Evolutionary conservation across 306 rosid species (phyloP).

Genomic region (Acacia acuminata): DNA sequence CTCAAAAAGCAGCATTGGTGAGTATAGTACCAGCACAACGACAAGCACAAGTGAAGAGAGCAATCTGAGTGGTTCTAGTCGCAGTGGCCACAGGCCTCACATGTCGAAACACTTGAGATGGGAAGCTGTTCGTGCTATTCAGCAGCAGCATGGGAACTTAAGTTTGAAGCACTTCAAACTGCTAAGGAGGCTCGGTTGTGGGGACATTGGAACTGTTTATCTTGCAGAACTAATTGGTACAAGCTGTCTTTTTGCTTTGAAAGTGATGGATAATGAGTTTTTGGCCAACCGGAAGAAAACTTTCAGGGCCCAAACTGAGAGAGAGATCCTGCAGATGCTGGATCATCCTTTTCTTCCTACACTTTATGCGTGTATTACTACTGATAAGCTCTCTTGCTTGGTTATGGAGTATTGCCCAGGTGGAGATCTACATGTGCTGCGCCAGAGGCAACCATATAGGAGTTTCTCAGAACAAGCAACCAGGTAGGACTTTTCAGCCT

Average conservation of each 20-base stretch:
- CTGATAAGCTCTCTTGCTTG: slow-evolving; percentile 87
- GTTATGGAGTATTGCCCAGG: slow-evolving; percentile 96
- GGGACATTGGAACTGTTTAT: slow-evolving; percentile 98
- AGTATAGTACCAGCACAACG: slow-evolving; percentile 86
- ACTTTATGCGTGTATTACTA: slow-evolving; percentile 65
- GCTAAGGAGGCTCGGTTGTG: slow-evolving; percentile 85
- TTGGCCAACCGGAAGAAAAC: slow-evolving; percentile 77
- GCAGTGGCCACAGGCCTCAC: slow-evolving; percentile 91
- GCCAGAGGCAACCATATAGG: slow-evolving; percentile 82
- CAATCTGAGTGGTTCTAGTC: slow-evolving; percentile 73
- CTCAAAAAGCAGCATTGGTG: slow-evolving; percentile 97
- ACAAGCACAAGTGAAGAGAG: slow-evolving; percentile 94
- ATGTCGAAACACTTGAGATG: slow-evolving; percentile 96
- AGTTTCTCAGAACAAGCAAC: slow-evolving; percentile 88
- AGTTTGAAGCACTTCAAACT: slow-evolving; percentile 77
- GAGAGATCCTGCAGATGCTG: slow-evolving; percentile 86
- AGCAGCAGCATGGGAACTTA: slow-evolving; percentile 73
- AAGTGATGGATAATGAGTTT: slow-evolving; percentile 93
- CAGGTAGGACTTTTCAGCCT: slow-evolving; percentile 53
- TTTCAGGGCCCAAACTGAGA: slow-evolving; percentile 92
- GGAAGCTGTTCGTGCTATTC: slow-evolving; percentile 79
- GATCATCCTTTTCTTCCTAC: slow-evolving; percentile 99
- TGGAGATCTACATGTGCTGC: slow-evolving; percentile 92
- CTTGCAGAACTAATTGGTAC: slow-evolving; percentile 84
- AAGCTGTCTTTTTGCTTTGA: slow-evolving; percentile 79